Conservation (phyloP, 306 rosid species). For the Casuarina glauca region DNA sequence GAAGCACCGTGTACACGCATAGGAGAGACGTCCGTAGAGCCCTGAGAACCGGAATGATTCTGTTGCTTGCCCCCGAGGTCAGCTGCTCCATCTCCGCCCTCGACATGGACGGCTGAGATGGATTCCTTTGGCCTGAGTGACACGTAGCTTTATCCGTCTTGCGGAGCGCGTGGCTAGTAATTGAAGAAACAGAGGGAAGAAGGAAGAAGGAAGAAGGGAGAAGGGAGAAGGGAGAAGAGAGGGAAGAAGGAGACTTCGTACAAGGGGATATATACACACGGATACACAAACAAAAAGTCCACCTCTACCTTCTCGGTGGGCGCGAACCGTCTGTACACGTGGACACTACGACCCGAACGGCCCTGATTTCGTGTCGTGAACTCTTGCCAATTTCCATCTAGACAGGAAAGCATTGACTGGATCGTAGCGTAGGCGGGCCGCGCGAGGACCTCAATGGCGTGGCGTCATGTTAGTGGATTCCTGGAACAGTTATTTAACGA, state of each 20-base stretch:
- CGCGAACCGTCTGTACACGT: not conserved
- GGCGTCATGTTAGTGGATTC: no score
- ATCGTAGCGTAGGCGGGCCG: no score
- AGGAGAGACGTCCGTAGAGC: constrained; percentile 54
- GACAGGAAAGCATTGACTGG: not conserved
- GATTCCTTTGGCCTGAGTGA: not conserved
- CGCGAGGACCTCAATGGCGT: no score
- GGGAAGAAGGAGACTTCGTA: not conserved
- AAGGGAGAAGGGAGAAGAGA: not conserved
- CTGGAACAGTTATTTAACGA: no score
- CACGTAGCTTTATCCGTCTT: no score
- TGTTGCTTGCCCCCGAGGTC: constrained; percentile 98
- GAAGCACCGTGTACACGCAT: constrained; percentile 57
- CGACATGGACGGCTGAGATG: constrained; percentile 45
- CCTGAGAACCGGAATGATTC: constrained; percentile 82
- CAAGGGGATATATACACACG: not conserved
- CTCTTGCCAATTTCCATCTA: not conserved
- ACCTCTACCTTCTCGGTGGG: not conserved
- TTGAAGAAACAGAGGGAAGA: not conserved
- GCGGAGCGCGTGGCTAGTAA: no score
- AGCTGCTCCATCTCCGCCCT: constrained; percentile 77
- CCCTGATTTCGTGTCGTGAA: not conserved
- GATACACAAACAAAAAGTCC: not conserved
- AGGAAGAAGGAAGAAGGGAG: not conserved
- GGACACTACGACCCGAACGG: not conserved